These are phyloP conservation scores for Colletotrichum sp. DNA, from an alignment of 2,329 filamentous ascomycete genomes.

Conservation along the genomic window DNA sequence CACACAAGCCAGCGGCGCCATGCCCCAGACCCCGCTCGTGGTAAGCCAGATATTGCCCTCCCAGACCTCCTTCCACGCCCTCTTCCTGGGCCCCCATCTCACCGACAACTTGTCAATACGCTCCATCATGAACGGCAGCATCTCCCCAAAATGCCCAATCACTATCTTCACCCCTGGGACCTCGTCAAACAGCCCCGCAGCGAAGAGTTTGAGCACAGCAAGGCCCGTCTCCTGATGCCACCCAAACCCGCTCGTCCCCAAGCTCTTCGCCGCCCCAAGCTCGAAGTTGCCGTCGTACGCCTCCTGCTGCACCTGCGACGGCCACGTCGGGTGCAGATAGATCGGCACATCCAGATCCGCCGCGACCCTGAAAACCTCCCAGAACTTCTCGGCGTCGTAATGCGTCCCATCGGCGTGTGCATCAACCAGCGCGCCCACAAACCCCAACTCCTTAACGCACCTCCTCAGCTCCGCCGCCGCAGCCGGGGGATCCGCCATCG, in stretches of 20 bases:
- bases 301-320: conserved; percentile 30
- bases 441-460: conserved; percentile 61
- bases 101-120: conserved; percentile 39
- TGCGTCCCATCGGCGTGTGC: conserved; percentile 62
- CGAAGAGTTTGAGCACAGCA: conserved; percentile 2
- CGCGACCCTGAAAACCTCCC: conserved; percentile 61
- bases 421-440: conserved; percentile 67
- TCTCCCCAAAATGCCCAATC: conserved; percentile 21
- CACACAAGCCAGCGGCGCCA: conserved; percentile 51
- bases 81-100: conserved; percentile 33
- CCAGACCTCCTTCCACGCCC: conserved; percentile 55
- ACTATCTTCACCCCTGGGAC: neutral
- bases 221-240: conserved; percentile 58
- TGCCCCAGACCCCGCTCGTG: conserved; percentile 57
- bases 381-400: conserved; percentile 68
- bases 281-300: conserved; percentile 33
- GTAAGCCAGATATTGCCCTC: conserved; percentile 63
- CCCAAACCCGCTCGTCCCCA: conserved; percentile 49
- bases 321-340: conserved; percentile 63
- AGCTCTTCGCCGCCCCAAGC: conserved; percentile 28
- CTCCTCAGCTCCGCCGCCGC: conserved; percentile 56
- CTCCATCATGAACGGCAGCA: conserved; percentile 60
- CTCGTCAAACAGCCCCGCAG: conserved; percentile 1
- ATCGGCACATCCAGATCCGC: conserved; percentile 67
- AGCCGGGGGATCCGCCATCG: conserved; percentile 57